Percentiles rank a stretch among this genome's conserved stretches.
phyloP scores from a whole-genome alignment of 768 basidiomycete genomes.

The Chalciporus sphaerocephalus region DNA sequence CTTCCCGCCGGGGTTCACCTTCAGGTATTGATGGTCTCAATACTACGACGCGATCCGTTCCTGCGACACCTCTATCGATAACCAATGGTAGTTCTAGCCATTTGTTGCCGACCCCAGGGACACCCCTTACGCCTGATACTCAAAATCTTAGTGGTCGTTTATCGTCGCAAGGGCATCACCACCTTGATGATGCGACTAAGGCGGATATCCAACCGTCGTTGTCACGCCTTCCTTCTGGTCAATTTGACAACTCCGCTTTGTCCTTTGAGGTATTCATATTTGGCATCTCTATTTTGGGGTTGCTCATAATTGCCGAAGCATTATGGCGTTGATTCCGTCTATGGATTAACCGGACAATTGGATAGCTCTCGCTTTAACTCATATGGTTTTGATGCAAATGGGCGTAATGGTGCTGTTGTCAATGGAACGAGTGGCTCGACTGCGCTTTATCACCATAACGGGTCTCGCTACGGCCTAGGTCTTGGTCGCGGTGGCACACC shows the following conservation, averaged over 20 bases:
- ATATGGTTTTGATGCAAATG: slow-evolving; percentile 52
- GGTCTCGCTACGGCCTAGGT: slow-evolving; percentile 70
- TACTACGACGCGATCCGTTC: slow-evolving; percentile 70
- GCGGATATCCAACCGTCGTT: slow-evolving; percentile 68
- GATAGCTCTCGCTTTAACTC: slow-evolving; percentile 52
- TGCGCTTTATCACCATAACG: slow-evolving; percentile 74
- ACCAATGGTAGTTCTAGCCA: slow-evolving; percentile 42
- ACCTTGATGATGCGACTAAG: slow-evolving; percentile 47
- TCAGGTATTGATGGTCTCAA: slow-evolving; percentile 60
- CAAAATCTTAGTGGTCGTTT: slow-evolving; percentile 63
- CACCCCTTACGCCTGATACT: slow-evolving; percentile 57
- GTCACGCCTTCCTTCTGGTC: slow-evolving; percentile 57
- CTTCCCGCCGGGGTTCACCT: slow-evolving; percentile 73
- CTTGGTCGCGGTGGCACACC: slow-evolving; percentile 50
- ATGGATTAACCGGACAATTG: slow-evolving; percentile 43
- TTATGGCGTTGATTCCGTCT: slow-evolving; percentile 55
- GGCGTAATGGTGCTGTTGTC: slow-evolving; percentile 33
- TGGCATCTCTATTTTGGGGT: slow-evolving; percentile 3
- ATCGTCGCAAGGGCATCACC: slow-evolving; percentile 41
- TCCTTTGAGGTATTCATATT: slow-evolving; percentile 49
- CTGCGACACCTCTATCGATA: slow-evolving; percentile 70
- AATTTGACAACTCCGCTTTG: slow-evolving; percentile 53
- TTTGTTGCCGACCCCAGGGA: slow-evolving; percentile 60
- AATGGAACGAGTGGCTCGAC: slow-evolving; percentile 57
- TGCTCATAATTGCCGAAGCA: slow-evolving; percentile 32